Percentiles rank a stretch among this genome's conserved stretches.
Conservation (phyloP, 2,329 filamentous ascomycete genomes). For the Ramularia endophylla region DNA sequence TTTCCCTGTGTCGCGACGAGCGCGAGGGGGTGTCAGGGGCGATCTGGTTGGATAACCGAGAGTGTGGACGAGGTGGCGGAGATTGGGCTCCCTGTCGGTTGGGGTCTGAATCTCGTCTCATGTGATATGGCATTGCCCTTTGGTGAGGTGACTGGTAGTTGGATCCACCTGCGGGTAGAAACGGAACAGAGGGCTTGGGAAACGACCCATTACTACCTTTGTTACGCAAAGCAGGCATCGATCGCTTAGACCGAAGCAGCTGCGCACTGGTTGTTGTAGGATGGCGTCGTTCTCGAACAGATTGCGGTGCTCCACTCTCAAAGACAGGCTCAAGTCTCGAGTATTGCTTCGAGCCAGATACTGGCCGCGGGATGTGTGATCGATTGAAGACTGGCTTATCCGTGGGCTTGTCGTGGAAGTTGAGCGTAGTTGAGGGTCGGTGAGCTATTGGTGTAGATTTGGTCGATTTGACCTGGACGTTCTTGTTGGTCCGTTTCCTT, state of each 20-base stretch:
- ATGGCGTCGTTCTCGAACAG: slow-evolving; percentile 51
- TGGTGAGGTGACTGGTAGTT: slow-evolving; percentile 72
- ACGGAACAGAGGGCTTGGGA: slow-evolving; percentile 65
- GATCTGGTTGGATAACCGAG: slow-evolving; percentile 43
- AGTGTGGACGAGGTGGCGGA: slow-evolving; percentile 40
- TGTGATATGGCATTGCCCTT: slow-evolving; percentile 53
- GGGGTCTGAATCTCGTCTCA: slow-evolving; percentile 77
- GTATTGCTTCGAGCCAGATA: slow-evolving; percentile 44
- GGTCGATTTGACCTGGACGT: slow-evolving; percentile 77
- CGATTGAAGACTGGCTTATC: slow-evolving; percentile 32
- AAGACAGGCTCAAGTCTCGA: slow-evolving; percentile 87
- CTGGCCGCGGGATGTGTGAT: slow-evolving; percentile 75
- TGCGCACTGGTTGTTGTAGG: slow-evolving; percentile 50
- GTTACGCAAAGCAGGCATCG: slow-evolving; percentile 52
- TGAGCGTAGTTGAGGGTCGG: slow-evolving; percentile 72
- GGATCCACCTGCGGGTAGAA: slow-evolving; percentile 70
- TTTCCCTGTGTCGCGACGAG: slow-evolving; percentile 27
- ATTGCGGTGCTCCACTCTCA: slow-evolving; percentile 74
- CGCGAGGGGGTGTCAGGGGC: slow-evolving; percentile 47
- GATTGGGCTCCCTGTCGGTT: slow-evolving; percentile 37
- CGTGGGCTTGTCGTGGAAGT: slow-evolving; percentile 72
- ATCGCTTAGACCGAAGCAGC: slow-evolving; percentile 54
- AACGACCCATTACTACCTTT: slow-evolving; percentile 37
- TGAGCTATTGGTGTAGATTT: slow-evolving; percentile 60
- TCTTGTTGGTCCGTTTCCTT: slow-evolving; percentile 78